A percentile compares a stretch with the other conserved stretches of the same genome.
Conservation (phyloP, 768 basidiomycete genomes). For the Sutorius australiensis region DNA sequence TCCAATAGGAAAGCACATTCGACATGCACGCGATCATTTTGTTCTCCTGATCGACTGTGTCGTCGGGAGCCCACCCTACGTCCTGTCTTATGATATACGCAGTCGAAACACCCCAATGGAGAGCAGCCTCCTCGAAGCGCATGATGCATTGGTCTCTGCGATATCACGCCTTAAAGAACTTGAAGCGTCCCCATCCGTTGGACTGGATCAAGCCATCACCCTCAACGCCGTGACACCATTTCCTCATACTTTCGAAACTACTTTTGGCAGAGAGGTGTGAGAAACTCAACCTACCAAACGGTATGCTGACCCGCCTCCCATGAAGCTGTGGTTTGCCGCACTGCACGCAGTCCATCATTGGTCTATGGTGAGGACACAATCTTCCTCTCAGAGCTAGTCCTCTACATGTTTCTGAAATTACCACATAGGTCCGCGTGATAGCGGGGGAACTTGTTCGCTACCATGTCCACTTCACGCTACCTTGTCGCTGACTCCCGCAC, state of each 20-base stretch:
- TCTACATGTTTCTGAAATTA: conserved; percentile 8
- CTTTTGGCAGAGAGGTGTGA: conserved; percentile 74
- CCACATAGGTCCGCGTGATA: conserved; percentile 67
- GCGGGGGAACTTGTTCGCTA: conserved; percentile 72
- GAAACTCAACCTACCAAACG: neutral
- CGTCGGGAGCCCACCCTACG: conserved; percentile 41
- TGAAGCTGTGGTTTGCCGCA: conserved; percentile 80
- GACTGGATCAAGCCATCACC: conserved; percentile 57
- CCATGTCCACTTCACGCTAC: neutral
- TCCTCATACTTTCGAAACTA: conserved; percentile 70
- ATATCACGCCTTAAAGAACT: conserved; percentile 54
- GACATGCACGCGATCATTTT: conserved; percentile 85
- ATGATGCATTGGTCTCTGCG: conserved; percentile 49
- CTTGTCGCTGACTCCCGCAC: conserved; percentile 8
- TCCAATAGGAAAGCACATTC: conserved; percentile 71
- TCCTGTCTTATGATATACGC: conserved; percentile 73
- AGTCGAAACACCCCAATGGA: conserved; percentile 84
- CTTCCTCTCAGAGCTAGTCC: neutral
- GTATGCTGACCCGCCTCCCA: conserved; percentile 1
- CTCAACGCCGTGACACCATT: conserved; percentile 81
- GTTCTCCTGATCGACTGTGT: conserved; percentile 58
- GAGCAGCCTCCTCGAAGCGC: conserved; percentile 56
- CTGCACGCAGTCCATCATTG: conserved; percentile 88
- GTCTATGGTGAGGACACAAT: conserved; percentile 63
- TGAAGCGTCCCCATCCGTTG: conserved; percentile 38